Evolutionary conservation across 2,329 filamentous ascomycete species (phyloP), one percentile per base, ranked within the genome.

Genomic region (Cladosporium sp.): DNA sequence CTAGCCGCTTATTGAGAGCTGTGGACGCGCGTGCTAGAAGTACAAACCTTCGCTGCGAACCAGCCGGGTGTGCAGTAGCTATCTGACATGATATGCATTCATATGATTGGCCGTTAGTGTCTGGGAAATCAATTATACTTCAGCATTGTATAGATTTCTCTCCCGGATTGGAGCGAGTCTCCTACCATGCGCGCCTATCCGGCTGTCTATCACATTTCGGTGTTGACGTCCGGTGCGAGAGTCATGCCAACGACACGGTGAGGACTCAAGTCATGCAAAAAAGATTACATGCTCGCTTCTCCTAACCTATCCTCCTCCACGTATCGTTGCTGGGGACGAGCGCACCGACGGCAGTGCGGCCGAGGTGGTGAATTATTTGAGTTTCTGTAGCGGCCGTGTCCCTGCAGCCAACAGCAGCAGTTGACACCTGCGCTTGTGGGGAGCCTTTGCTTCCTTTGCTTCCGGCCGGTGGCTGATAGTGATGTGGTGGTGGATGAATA

Each of bases 321-420:
- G 55, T 33, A 40, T 57, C 46, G 49, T 63, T 63, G 61, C 50
- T 46, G 50, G 61, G 61, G 61, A 63, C 50, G 35, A 56, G 37
- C 49, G 61, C 61, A 63, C 33, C 35, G 61, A 26, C 61, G n/a
- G 35, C 12, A 21, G 40, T 46, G 35, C 61, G 61, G 50, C 61
- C 40, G 40, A 46, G 40, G 40, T 46, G 40, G 26, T 52, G 33
- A n/a, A 46, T 35, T 46, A 56, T 44, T 55, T 55, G 61, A 63
- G 61, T 63, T 63, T 63, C 61, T 63, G 61, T 63, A 63, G 61
- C 33, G 37, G 62, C 23, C 29, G 21, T 59, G 29, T 35, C 62
- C 55, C 62, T 65, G 62, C 62, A 65, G 55, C 62, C 31, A 46
- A 46, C 37, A 49, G 29, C 58, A 62, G 58, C 58, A 21, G 46